Evolutionary conservation across 2,329 filamentous ascomycete species (phyloP), one percentile per base, ranked within the genome.

Genomic region (Clarireedia monteithiana): DNA sequence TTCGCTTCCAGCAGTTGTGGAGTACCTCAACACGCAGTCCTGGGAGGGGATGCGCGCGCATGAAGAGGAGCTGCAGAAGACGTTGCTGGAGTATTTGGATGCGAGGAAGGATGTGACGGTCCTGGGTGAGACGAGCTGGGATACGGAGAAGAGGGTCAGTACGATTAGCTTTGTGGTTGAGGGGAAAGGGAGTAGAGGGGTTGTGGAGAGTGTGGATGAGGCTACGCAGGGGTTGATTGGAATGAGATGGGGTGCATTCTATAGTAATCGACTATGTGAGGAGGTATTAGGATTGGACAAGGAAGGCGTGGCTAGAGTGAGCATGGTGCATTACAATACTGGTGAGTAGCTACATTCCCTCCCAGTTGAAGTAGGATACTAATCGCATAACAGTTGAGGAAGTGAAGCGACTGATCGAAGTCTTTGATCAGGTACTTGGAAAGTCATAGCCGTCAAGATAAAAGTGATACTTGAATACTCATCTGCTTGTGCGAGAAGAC

Each of bases 321-420:
- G 83, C 63, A 75, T 88, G 74, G 77, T 86, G 54, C 85, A 89
- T 69, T 89, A 89, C 66, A 89, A 89, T 63, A 87, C 83, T 2
- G 66, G 80, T 82, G 65, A 74, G 79, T 23, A 12, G n/a, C 4
- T 23, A 20, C 14, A 15, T 23, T 42, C 14, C 3, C 34, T 50
- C 48, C n/a, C n/a, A 12, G n/a, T 42, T 15, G n/a, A 15, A 24
- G 6, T 15, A 20, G 6, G 40, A 39, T 38, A 48, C 44, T 63
- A 64, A 59, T 62, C 10, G 15, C 12, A 45, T 44, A 42, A 26
- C 57, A 78, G 81, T 81, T 62, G 77, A 82, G 3, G 83, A 86
- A 66, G 73, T 85, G 3, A 70, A 73, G 47, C 72, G 67, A 7
- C 74, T 83, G 55, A 74, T 83, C 20, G 71, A 73, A 38, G 72